Evolutionary conservation across 805 yeast species (phyloP).

Genomic region (Ogataea degrootiae): DNA sequence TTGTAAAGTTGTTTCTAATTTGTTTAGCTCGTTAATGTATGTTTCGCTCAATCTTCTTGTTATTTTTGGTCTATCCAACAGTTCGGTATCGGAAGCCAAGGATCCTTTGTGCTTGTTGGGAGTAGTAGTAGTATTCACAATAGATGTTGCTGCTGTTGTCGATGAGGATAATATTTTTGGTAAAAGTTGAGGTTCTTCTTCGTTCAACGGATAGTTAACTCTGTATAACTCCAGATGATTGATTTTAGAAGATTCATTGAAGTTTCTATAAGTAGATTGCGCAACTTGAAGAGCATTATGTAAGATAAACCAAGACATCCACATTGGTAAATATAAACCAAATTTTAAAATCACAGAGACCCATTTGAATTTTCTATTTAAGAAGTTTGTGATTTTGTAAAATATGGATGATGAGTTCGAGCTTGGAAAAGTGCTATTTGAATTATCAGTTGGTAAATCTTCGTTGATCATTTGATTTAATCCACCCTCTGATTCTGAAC

Average conservation of each 20-base stretch:
- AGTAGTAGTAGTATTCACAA: no score
- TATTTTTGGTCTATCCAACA: slow-evolving; percentile 17
- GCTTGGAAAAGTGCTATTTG: not conserved
- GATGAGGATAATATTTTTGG: no score
- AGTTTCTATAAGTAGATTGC: slow-evolving; percentile 26
- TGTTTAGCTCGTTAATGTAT: slow-evolving; percentile 23
- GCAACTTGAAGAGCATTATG: slow-evolving; percentile 35
- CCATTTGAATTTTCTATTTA: slow-evolving; percentile 41
- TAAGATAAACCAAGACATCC: slow-evolving; percentile 54
- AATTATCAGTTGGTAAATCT: slow-evolving; percentile 17
- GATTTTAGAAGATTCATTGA: slow-evolving; percentile 28
- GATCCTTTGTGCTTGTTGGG: no score
- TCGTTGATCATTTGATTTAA: slow-evolving; percentile 16
- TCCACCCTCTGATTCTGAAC: slow-evolving; percentile 3
- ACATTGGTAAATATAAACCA: slow-evolving; percentile 55
- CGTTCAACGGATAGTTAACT: not conserved
- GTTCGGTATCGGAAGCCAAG: not conserved
- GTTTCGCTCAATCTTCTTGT: slow-evolving; percentile 24
- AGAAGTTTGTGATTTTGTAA: slow-evolving; percentile 9
- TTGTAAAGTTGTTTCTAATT: slow-evolving; percentile 40
- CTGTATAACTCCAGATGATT: slow-evolving; percentile 13
- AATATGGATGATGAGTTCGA: not conserved
- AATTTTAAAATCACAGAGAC: slow-evolving; percentile 39
- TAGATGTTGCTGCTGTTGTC: not conserved
- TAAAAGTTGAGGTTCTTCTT: slow-evolving; percentile 5